Base-by-base conservation (phyloP, 139 green algal species). In the Micromonas commoda region DNA sequence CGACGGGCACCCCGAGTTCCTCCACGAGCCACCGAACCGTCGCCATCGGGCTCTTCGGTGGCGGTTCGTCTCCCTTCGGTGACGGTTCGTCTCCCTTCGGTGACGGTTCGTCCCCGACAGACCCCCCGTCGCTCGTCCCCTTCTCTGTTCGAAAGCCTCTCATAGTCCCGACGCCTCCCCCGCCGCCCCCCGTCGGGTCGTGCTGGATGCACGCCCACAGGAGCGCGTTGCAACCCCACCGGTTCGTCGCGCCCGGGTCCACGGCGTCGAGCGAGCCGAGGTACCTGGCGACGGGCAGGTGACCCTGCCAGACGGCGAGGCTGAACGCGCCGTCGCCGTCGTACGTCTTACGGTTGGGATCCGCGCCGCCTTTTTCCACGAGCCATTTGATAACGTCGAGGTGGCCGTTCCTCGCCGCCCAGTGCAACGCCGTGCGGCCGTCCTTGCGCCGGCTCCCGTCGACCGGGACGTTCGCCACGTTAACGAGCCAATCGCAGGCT, bases 191-290 rank as follows among this genome's bases (percentile, higher is more conserved):
- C 9, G 9, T 9, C 45, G 45, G 45, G 45, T 57, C 45, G 45
- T 57, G 45, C 45, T 57, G 45, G 16, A 57, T 71, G 64, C 64
- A 71, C 64, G 69, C 69, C 69, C 69, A 76, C 9, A 66, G 32
- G 9, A 64, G n/a, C 24, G 69, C 69, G 45, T 64, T 64, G 34
- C 69, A 76, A 13, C 69, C 69, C 69, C 69, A 76, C 34, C 69
- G 69, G n/a, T 76, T 76, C 24, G 23, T 31, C 24, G 69, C 34
- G 4, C 6, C 4, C 6, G 21, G 3, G 34, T 61, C 31, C 33
- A 61, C 32, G 6, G 34, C 34, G 23, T 26, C 4, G 3, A n/a
- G 64, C 2, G n/a, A 32, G n/a, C 28, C 64, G 29, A 71, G 29
- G 3, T 4, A 71, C 64, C 3, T 20, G 3, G 64, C 64, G 64